phyloP scores from a whole-genome alignment of 2,329 filamentous ascomycete genomes.

The Apiospora marii region DNA sequence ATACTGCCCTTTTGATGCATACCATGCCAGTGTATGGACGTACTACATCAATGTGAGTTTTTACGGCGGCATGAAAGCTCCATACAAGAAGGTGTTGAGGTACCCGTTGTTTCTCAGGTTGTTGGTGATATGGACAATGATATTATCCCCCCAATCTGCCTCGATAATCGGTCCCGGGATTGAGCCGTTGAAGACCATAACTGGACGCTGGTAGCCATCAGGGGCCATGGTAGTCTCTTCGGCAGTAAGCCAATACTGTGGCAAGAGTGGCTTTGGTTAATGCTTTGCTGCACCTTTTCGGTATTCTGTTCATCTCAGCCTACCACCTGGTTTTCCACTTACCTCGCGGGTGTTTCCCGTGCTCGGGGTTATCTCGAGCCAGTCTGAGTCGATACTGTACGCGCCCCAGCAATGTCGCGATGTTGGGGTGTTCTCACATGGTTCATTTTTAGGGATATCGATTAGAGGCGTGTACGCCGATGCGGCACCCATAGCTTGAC shows the following conservation, averaged over 20 bases:
- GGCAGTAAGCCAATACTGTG: constrained; percentile 51
- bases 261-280: background rate
- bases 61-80: constrained; percentile 44
- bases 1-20: constrained; percentile 62
- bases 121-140: constrained; percentile 62
- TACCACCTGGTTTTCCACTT: background rate
- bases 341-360: constrained; percentile 58
- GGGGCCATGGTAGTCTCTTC: constrained; percentile 50
- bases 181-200: constrained; percentile 61
- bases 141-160: constrained; percentile 54
- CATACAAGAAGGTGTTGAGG: background rate
- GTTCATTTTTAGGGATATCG: background rate
- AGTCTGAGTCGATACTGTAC: constrained; percentile 57
- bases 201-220: constrained; percentile 53
- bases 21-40: constrained; percentile 69
- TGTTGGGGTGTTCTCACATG: constrained; percentile 40
- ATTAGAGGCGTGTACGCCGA: background rate
- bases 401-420: constrained; percentile 54
- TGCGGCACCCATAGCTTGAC: background rate
- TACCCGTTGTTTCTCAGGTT: constrained; percentile 52
- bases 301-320: background rate
- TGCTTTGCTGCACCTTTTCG: background rate
- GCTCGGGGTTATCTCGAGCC: constrained; percentile 48
- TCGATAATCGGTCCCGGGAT: constrained; percentile 67
- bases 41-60: constrained; percentile 62